phyloP scores from a whole-genome alignment of 164 flowering plant species.

The Kalanchoe fedtschenkoi region DNA sequence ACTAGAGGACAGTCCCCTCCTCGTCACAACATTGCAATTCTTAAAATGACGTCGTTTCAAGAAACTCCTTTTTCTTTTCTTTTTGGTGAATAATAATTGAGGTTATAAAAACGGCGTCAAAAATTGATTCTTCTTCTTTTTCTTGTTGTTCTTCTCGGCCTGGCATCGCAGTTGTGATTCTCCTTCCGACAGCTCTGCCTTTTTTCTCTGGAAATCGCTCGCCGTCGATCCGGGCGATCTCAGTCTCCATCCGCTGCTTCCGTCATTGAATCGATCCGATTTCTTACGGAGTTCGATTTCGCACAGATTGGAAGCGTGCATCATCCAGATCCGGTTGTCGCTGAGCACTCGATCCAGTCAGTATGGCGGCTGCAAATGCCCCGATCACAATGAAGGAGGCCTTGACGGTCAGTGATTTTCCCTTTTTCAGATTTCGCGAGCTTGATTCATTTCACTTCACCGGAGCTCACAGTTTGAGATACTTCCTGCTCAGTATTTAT shows the following conservation, averaged over 20 bases:
- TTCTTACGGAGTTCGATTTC: background rate
- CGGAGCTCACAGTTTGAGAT: background rate
- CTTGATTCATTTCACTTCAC: too few species aligned
- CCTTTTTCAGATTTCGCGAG: background rate
- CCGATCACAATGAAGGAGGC: constrained; percentile 95
- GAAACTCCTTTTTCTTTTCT: too few species aligned
- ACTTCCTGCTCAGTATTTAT: background rate
- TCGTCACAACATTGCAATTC: too few species aligned
- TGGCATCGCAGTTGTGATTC: background rate
- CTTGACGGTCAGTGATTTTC: constrained; percentile 44
- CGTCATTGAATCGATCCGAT: background rate
- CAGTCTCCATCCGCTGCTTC: background rate
- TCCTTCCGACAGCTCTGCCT: background rate
- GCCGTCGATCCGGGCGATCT: background rate
- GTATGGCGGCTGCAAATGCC: constrained; percentile 98
- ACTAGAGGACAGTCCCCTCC: too few species aligned
- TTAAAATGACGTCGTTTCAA: too few species aligned
- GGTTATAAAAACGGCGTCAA: too few species aligned
- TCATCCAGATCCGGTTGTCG: background rate
- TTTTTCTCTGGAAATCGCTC: background rate
- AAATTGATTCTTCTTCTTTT: too few species aligned
- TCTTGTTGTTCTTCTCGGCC: too few species aligned
- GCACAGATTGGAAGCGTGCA: background rate
- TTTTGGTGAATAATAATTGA: too few species aligned
- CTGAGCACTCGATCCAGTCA: constrained; percentile 17